phyloP scores from a whole-genome alignment of 192 early-diverging fungal species.

The Mortierella alpina region DNA sequence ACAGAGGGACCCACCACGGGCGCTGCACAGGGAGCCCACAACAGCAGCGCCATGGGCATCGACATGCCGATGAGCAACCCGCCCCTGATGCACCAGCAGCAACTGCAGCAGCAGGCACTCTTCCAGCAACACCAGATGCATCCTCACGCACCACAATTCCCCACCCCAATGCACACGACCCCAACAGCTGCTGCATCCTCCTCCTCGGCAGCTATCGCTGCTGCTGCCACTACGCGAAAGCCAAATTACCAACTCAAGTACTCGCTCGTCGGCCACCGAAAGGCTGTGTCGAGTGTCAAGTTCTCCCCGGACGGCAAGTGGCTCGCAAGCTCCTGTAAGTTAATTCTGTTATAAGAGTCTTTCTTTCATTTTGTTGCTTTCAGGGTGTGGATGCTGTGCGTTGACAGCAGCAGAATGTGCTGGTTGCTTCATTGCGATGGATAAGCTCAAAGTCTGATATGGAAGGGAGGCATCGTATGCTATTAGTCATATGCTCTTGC shows the following conservation, averaged over 20 bases:
- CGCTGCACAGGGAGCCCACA: too few relatives aligned
- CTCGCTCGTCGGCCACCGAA: constrained; percentile 93
- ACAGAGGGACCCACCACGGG: too few relatives aligned
- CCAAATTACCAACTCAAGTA: constrained; percentile 90
- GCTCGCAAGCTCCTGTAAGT: constrained; percentile 91
- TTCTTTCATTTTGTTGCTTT: not conserved
- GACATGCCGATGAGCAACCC: too few relatives aligned
- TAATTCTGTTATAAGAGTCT: not conserved
- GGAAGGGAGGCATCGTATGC: too few relatives aligned
- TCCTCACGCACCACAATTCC: not conserved
- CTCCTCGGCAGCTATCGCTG: constrained; percentile 10
- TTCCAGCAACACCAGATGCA: constrained; percentile 4
- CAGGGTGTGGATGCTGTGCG: not conserved
- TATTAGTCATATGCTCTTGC: too few relatives aligned
- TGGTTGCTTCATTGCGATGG: too few relatives aligned
- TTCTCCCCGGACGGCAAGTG: constrained; percentile 98
- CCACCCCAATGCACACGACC: not conserved
- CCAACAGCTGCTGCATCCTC: not conserved
- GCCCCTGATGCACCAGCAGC: not conserved
- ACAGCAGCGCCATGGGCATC: too few relatives aligned
- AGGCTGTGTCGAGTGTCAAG: constrained; percentile 94
- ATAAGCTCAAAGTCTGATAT: too few relatives aligned
- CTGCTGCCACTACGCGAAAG: constrained; percentile 40
- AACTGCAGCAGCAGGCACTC: not conserved
- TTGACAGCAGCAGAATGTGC: too few relatives aligned